Percentiles rank a stretch among this genome's conserved stretches.
Evolutionary conservation across 148 eudicot genomes (phyloP).

Genomic region (Chenopodium album): DNA sequence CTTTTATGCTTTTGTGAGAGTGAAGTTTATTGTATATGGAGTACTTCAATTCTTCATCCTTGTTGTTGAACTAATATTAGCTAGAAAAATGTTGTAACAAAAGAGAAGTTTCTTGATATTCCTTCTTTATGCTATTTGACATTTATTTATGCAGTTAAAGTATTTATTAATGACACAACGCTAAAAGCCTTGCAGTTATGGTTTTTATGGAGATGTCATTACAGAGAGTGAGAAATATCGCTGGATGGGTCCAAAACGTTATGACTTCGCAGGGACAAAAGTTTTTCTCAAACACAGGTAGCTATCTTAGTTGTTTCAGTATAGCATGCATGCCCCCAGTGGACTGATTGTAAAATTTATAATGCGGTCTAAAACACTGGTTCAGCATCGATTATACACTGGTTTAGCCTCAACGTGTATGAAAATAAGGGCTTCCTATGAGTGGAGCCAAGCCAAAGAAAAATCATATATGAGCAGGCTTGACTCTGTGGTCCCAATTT

Average conservation of each 20-base stretch:
- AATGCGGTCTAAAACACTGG: background rate
- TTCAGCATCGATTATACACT: background rate
- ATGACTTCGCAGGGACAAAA: constrained; percentile 93
- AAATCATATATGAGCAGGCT: background rate
- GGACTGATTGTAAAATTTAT: background rate
- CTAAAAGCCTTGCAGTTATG: constrained; percentile 57
- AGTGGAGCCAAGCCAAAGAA: background rate
- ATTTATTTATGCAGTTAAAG: background rate
- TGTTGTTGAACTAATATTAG: background rate
- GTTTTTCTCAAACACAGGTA: constrained; percentile 89
- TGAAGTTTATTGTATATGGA: background rate
- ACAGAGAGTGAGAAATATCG: constrained; percentile 91
- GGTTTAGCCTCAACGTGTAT: background rate
- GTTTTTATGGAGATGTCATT: constrained; percentile 97
- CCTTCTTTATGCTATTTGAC: background rate
- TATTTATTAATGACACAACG: constrained; percentile 13
- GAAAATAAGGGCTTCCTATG: background rate
- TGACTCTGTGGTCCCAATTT: background rate
- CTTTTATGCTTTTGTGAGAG: too few relatives aligned
- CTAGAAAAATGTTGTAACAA: background rate
- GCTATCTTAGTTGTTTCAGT: constrained; percentile 2
- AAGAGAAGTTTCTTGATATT: background rate
- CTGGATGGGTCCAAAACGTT: constrained; percentile 99
- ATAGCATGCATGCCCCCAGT: background rate
- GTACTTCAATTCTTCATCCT: background rate